Base-by-base conservation (phyloP, 1,284 basidiomycete species). In the Inonotus obliquus region DNA sequence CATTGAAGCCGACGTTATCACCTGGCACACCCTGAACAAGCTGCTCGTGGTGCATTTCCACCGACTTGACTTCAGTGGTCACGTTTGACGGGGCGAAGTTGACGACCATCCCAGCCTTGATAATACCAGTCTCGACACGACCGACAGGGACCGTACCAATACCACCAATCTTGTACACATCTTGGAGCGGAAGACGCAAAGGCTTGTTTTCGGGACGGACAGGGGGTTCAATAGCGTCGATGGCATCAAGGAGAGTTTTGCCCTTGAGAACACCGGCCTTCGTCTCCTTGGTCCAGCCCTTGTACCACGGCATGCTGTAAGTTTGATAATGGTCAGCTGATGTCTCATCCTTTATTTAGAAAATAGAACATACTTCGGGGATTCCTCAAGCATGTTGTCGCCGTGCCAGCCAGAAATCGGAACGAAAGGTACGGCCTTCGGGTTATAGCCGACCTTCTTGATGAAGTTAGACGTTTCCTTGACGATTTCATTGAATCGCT, bases 81-180 rank as follows among this genome's bases (percentile, higher is more conserved):
- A 99, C 96, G 83, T 95, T 95, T 69, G 94, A 79, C 67, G 96
- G 96, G 69, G 97, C 96, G 73, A 99, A 99, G 76, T 81, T 89
- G 78, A 98, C 96, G 74, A 99, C 85, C 96, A 99, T 98, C 78
- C 96, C 96, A 73, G 95, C 92, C 87, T 98, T 98, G 89, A 99
- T 98, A 79, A 95, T 76, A 90, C 97, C 96, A 74, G 97, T 99
- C 86, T 99, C 96, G 74, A 99, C 96, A 94, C 97, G 96, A 79
- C 96, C 96, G 81, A 99, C 96, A 76, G 96, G 96, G 72, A 99
- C 97, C 72, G 96, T 99, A 71, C 96, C 96, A 74, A 99, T 99
- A 96, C 96, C 96, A 82, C 96, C 96, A 74, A 99, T 99, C 88
- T 99, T 99, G 94, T 99, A 99, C 73, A 99, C 96, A 87, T 99